A percentile compares a stretch with the other conserved stretches of the same genome.
Conservation (phyloP, 1,284 basidiomycete species). For the Sanghuangporus sanghuang region DNA sequence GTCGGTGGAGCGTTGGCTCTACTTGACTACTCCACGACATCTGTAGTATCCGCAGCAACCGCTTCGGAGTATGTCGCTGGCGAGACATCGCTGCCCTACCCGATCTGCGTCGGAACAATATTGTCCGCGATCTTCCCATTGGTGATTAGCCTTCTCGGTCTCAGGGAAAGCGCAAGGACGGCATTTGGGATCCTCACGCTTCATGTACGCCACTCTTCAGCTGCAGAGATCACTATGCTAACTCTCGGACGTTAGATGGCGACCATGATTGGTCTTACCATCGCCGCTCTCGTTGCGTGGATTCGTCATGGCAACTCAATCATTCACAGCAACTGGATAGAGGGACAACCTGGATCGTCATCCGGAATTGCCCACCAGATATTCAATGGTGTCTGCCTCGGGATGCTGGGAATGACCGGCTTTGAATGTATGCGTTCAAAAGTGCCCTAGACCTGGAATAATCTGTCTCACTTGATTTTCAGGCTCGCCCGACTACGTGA, state of each 20-base stretch:
- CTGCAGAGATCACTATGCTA: not conserved
- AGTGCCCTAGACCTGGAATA: not conserved
- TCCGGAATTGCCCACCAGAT: constrained; percentile 37
- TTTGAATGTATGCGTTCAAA: constrained; percentile 45
- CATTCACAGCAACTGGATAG: constrained; percentile 52
- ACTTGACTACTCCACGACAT: constrained; percentile 61
- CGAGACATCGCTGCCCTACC: constrained; percentile 52
- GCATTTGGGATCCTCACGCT: constrained; percentile 51
- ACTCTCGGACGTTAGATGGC: constrained; percentile 34
- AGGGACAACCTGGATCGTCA: constrained; percentile 28
- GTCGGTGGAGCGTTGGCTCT: constrained; percentile 56
- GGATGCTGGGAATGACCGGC: constrained; percentile 66
- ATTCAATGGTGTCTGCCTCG: constrained; percentile 61
- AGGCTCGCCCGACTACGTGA: constrained; percentile 62
- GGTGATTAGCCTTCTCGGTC: constrained; percentile 49
- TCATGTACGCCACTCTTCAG: constrained; percentile 40
- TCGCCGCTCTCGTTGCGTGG: constrained; percentile 49
- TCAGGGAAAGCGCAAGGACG: constrained; percentile 56
- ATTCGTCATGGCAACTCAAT: constrained; percentile 40
- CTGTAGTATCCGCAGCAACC: constrained; percentile 65
- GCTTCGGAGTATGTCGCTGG: constrained; percentile 61
- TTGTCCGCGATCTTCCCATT: constrained; percentile 49
- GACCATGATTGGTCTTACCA: constrained; percentile 49
- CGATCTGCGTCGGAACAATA: constrained; percentile 42
- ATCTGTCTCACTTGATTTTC: constrained; percentile 15